Conservation (phyloP, 75 land plant genomes). For the Pseudotsuga menziesii region DNA sequence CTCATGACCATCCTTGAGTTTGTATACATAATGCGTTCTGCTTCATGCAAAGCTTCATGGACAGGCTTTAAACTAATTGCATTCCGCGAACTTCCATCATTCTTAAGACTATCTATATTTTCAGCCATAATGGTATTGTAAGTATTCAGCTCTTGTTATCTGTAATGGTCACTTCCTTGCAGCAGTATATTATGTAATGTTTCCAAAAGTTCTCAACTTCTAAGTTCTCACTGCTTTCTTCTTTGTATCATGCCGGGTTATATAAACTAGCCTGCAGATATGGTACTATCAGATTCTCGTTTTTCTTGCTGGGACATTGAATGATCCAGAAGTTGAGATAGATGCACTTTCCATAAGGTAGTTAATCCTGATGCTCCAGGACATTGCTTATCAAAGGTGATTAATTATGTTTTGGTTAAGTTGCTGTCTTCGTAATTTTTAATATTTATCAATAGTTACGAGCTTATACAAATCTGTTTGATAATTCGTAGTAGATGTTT, state of each 20-base stretch:
- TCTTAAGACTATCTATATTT: constrained; percentile 17
- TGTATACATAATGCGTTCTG: constrained; percentile 16
- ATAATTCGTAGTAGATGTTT: not conserved
- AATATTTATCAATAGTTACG: not conserved
- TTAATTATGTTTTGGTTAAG: not conserved
- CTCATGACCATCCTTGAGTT: constrained; percentile 10
- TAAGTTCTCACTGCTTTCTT: not conserved
- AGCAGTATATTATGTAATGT: not conserved
- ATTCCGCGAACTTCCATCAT: constrained; percentile 13
- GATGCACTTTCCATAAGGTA: constrained; percentile 12
- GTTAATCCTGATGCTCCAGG: constrained; percentile 9
- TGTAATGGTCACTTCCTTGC: not conserved
- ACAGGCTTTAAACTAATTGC: constrained; percentile 20
- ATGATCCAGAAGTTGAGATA: constrained; percentile 13
- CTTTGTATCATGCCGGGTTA: not conserved
- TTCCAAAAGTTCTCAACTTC: too few species aligned
- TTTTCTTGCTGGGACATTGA: constrained; percentile 10
- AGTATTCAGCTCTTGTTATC: not conserved
- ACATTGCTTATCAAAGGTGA: constrained; percentile 6
- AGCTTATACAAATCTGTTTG: not conserved
- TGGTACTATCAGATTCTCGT: constrained; percentile 13
- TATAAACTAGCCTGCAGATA: constrained; percentile 10
- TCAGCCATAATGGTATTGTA: constrained; percentile 23
- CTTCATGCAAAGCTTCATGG: constrained; percentile 21
- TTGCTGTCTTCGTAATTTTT: not conserved